Evolutionary conservation across 768 basidiomycete genomes (phyloP).

Genomic region (Amanita thiersii): DNA sequence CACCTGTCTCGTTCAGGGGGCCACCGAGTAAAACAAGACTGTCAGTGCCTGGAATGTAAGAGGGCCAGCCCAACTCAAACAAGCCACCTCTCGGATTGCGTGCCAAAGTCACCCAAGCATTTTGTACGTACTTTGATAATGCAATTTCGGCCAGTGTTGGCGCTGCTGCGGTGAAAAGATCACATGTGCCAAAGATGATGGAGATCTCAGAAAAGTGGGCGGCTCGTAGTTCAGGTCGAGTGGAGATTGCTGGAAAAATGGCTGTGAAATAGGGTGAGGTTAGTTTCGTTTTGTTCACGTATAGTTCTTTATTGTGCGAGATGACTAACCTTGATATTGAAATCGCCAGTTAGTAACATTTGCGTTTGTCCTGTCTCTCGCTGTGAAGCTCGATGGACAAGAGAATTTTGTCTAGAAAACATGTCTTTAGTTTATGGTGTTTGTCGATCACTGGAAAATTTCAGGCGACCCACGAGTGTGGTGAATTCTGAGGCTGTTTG

Average conservation of each 20-base stretch:
- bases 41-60: slow-evolving; percentile 13
- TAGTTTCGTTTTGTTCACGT: no score
- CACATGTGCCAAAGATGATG: slow-evolving; percentile 28
- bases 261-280: slow-evolving; percentile 12
- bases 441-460: neutral
- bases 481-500: slow-evolving; percentile 20
- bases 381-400: slow-evolving; percentile 19
- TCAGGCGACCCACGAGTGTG: slow-evolving; percentile 17
- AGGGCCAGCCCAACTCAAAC: slow-evolving; percentile 15
- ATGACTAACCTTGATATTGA: neutral
- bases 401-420: slow-evolving; percentile 18
- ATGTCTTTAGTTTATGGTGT: neutral
- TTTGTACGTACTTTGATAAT: slow-evolving; percentile 26
- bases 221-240: slow-evolving; percentile 24
- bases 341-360: neutral
- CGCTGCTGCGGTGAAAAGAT: slow-evolving; percentile 15
- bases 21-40: slow-evolving; percentile 17
- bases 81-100: slow-evolving; percentile 26
- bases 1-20: slow-evolving; percentile 14
- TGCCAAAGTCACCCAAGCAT: slow-evolving; percentile 36
- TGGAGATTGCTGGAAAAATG: slow-evolving; percentile 28
- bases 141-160: slow-evolving; percentile 18
- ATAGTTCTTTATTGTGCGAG: no score
- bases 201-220: slow-evolving; percentile 32
- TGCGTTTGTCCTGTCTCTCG: neutral